Evolutionary conservation across 495 filamentous ascomycete genomes (phyloP).

Genomic region (Lichenothelia convexa): DNA sequence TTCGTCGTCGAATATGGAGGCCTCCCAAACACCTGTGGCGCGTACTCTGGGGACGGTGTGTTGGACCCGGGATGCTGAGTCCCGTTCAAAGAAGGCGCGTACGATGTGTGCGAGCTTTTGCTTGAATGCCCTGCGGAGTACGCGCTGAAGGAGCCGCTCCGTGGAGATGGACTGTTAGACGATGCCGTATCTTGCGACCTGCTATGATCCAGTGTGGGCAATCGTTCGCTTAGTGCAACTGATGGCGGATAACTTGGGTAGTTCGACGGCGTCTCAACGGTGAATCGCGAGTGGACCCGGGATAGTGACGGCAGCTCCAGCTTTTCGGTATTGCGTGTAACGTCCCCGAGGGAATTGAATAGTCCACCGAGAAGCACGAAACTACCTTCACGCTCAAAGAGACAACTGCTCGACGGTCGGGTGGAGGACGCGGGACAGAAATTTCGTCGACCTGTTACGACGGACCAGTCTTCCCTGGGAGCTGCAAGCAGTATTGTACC

Average conservation of each 20-base stretch:
- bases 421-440: too few species aligned
- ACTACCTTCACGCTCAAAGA: too few species aligned
- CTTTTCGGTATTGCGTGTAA: conserved; percentile 57
- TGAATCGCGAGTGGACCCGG: conserved; percentile 78
- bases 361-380: background rate
- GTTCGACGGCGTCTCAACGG: conserved; percentile 61
- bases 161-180: conserved; percentile 49
- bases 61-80: conserved; percentile 26
- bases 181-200: conserved; percentile 29
- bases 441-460: background rate
- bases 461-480: background rate
- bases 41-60: conserved; percentile 29
- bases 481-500: background rate
- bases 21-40: conserved; percentile 10
- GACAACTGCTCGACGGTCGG: too few species aligned
- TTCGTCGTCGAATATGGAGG: conserved; percentile 13
- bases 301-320: conserved; percentile 95
- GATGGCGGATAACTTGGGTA: conserved; percentile 52
- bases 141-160: conserved; percentile 47
- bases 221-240: conserved; percentile 53
- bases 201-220: conserved; percentile 47
- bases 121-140: conserved; percentile 22
- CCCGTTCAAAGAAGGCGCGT: conserved; percentile 33
- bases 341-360: background rate
- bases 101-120: conserved; percentile 22